A percentile compares a stretch with the other conserved stretches of the same genome.
phyloP scores from a whole-genome alignment of 2,329 filamentous ascomycete genomes.

The Amylocarpus encephaloides region DNA sequence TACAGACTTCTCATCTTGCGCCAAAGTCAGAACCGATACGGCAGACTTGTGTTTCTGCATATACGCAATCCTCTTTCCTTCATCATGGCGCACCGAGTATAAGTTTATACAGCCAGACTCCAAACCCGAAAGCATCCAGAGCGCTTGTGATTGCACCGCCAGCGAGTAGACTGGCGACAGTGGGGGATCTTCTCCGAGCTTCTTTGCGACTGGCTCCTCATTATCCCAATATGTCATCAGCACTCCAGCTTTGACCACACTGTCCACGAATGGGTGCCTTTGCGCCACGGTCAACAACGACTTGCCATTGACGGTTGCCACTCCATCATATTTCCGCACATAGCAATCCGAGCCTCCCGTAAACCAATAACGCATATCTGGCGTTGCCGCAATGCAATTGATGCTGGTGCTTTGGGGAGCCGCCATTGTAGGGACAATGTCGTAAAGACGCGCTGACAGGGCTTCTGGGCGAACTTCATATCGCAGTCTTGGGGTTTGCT shows the following conservation, averaged over 20 bases:
- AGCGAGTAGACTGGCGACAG: conserved; percentile 93
- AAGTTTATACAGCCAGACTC: conserved; percentile 91
- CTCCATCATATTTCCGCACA: conserved; percentile 93
- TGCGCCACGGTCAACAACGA: conserved; percentile 90
- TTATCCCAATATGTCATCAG: conserved; percentile 98
- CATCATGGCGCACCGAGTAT: conserved; percentile 88
- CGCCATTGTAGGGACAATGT: conserved; percentile 95
- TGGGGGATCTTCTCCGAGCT: conserved; percentile 47
- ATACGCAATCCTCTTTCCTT: conserved; percentile 80
- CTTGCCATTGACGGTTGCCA: conserved; percentile 91
- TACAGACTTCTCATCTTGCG: conserved; percentile 78
- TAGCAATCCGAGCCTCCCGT: conserved; percentile 93
- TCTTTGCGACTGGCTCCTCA: conserved; percentile 57
- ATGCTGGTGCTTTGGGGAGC: conserved; percentile 94
- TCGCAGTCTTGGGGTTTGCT: conserved; percentile 42
- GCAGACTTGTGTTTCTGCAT: conserved; percentile 83
- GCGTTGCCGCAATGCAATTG: conserved; percentile 85
- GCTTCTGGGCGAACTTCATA: conserved; percentile 69
- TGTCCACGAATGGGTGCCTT: conserved; percentile 93
- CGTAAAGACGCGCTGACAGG: conserved; percentile 75
- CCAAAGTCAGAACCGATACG: conserved; percentile 77
- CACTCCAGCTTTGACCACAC: conserved; percentile 89
- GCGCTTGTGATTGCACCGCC: conserved; percentile 78
- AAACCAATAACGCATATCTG: conserved; percentile 91
- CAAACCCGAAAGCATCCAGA: conserved; percentile 87